These are phyloP conservation scores for Glycine latifolia DNA, from an alignment of 306 rosid genomes.

Conservation along the genomic window DNA sequence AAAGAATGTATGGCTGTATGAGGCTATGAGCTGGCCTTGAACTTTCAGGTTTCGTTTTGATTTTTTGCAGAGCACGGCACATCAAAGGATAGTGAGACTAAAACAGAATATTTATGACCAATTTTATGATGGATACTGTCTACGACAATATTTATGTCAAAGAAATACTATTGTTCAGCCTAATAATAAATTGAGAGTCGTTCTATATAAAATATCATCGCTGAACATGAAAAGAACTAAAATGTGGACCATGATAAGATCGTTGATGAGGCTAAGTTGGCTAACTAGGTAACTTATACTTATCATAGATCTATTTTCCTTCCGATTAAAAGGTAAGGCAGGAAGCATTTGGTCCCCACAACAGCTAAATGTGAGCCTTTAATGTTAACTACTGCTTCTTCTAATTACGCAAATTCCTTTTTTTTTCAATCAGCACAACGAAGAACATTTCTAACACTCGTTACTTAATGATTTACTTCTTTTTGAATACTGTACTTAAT, in stretches of 20 bases:
- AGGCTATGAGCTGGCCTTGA: constrained; percentile 11
- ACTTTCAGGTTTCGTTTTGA: constrained; percentile 6
- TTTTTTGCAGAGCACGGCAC: constrained; percentile 15
- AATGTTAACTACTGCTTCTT: constrained; percentile 15
- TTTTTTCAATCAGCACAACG: not conserved
- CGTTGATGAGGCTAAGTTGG: not conserved
- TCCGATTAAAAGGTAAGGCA: not conserved
- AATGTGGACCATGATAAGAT: constrained; percentile 9
- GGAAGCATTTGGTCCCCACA: constrained; percentile 32
- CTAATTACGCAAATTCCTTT: not conserved
- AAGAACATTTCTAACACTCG: no score
- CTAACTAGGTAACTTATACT: not conserved
- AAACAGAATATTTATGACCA: not conserved
- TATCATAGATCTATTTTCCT: not conserved
- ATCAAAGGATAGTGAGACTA: constrained; percentile 3
- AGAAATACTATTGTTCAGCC: no score
- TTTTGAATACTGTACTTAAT: no score
- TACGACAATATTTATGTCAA: no score
- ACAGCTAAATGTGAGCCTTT: not conserved
- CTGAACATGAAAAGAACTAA: not conserved
- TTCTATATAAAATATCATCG: not conserved
- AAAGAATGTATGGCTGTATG: not conserved
- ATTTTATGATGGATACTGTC: not conserved
- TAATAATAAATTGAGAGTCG: not conserved
- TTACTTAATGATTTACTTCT: no score